A percentile compares a stretch with the other conserved stretches of the same genome.
These are phyloP conservation scores for Ceratocystis destructans DNA, from an alignment of 2,329 filamentous ascomycete species.

Conservation along the genomic window DNA sequence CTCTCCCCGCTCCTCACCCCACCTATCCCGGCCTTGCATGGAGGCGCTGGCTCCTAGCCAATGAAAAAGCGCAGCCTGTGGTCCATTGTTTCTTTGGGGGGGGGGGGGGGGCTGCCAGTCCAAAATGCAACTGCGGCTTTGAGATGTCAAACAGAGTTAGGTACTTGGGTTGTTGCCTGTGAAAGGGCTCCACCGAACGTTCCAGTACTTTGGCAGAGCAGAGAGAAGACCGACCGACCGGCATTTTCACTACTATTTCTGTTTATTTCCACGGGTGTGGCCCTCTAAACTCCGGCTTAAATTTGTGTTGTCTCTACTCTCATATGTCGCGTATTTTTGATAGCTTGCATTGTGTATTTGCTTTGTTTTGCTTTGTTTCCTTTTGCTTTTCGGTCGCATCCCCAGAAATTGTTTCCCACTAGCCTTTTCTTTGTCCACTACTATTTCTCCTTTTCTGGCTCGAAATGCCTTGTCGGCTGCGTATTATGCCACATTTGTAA, in stretches of 20 bases:
- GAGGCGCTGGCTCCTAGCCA: background rate
- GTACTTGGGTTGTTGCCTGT: background rate
- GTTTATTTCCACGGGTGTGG: background rate
- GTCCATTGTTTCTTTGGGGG: too few relatives aligned
- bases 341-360: background rate
- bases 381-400: background rate
- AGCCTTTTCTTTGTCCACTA: background rate
- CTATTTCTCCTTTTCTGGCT: background rate
- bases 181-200: background rate
- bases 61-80: background rate
- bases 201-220: background rate
- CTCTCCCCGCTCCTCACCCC: background rate
- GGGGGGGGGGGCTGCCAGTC: too few relatives aligned
- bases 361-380: background rate
- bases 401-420: conserved; percentile 3
- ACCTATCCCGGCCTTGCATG: background rate
- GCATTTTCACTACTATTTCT: background rate
- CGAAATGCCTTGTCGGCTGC: background rate
- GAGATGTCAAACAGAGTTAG: background rate
- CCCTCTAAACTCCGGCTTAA: background rate
- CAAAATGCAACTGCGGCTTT: too few relatives aligned
- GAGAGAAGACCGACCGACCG: background rate
- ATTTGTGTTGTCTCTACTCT: background rate
- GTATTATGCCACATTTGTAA: background rate
- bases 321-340: background rate